Conservation (phyloP, 768 basidiomycete species). For the Suillus bovinus region DNA sequence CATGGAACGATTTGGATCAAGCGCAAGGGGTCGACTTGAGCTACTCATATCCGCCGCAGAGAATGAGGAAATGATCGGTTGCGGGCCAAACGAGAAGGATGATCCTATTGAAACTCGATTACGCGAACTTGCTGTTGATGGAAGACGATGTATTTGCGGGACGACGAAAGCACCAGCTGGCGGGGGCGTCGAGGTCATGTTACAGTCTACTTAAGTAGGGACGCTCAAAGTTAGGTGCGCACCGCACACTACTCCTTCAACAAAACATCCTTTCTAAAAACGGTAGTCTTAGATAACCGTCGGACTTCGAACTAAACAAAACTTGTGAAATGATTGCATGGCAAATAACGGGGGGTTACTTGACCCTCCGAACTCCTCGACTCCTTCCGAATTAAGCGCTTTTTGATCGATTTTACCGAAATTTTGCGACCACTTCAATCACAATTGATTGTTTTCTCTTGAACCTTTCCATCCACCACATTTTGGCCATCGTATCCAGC, state of each 20-base stretch:
- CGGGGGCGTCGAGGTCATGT: conserved; percentile 49
- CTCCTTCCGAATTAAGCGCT: background rate
- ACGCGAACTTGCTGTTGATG: conserved; percentile 56
- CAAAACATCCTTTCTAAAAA: too few relatives aligned
- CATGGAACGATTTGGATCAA: conserved; percentile 82
- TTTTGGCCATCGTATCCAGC: background rate
- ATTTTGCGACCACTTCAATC: background rate
- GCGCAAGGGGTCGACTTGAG: conserved; percentile 52
- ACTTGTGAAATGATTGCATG: too few relatives aligned
- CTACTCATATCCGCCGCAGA: conserved; percentile 64
- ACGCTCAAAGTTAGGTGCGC: too few relatives aligned
- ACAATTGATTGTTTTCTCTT: background rate
- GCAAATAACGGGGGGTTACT: background rate
- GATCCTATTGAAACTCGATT: conserved; percentile 71
- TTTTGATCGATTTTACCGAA: background rate
- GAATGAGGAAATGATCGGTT: conserved; percentile 71
- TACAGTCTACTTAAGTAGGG: background rate
- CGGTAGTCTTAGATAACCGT: too few relatives aligned
- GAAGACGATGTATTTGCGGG: conserved; percentile 49
- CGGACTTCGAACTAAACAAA: too few relatives aligned
- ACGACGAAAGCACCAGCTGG: conserved; percentile 43
- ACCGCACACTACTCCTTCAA: too few relatives aligned
- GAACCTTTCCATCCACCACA: background rate
- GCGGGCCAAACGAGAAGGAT: conserved; percentile 83
- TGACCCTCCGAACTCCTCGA: background rate